These are phyloP conservation scores for Fusarium brachygibbosum DNA, from an alignment of 2,329 filamentous ascomycete genomes.

Conservation along the genomic window DNA sequence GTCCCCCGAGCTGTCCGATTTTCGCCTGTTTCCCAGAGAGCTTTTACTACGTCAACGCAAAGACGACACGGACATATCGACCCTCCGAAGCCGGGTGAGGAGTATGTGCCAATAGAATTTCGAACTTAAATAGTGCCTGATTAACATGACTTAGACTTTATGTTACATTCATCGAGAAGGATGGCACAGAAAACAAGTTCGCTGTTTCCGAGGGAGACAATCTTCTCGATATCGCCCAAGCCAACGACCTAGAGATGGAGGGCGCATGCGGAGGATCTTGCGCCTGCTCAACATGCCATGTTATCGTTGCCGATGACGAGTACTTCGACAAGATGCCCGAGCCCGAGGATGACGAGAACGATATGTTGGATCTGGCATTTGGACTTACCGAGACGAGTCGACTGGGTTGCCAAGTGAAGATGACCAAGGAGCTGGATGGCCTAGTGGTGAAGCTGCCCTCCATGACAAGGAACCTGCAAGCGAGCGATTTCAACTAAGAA, in stretches of 20 bases:
- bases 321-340: constrained; percentile 84
- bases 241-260: constrained; percentile 97
- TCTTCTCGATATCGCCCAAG: constrained; percentile 93
- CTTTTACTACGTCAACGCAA: constrained; percentile 75
- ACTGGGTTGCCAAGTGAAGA: constrained; percentile 89
- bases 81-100: constrained; percentile 89
- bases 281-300: constrained; percentile 93
- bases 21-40: constrained; percentile 53
- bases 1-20: constrained; percentile 24
- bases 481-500: constrained; percentile 81
- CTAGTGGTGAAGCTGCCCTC: constrained; percentile 85
- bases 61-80: constrained; percentile 82
- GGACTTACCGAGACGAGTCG: constrained; percentile 87
- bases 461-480: constrained; percentile 97
- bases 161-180: constrained; percentile 95
- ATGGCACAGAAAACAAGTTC: constrained; percentile 80
- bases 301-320: constrained; percentile 81
- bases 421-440: constrained; percentile 91
- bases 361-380: constrained; percentile 92
- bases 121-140: neutral
- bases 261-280: constrained; percentile 95
- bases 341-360: constrained; percentile 84
- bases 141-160: constrained; percentile 71
- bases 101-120: constrained; percentile 68
- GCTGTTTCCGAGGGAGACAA: constrained; percentile 90